Conservation (phyloP, 192 early-diverging fungal species). For the Backusella morwellensis region DNA sequence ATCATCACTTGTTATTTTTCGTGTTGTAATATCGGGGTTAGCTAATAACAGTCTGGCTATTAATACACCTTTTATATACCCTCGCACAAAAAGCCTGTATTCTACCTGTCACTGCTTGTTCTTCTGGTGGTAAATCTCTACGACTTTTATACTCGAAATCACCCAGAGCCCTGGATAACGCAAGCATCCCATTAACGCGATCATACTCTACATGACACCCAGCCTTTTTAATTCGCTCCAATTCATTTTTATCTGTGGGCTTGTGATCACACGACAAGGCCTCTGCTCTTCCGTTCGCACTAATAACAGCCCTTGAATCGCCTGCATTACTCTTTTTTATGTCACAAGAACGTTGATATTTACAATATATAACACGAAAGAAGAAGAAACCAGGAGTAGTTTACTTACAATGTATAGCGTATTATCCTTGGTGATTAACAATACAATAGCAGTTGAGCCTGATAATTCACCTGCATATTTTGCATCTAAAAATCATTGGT, state of each 20-base stretch:
- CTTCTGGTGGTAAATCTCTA: conserved; percentile 64
- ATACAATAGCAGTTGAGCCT: conserved; percentile 87
- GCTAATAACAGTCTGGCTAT: conserved; percentile 33
- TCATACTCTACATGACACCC: conserved; percentile 97
- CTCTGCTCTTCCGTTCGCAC: conserved; percentile 59
- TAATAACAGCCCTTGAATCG: conserved; percentile 89
- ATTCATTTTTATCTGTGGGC: conserved; percentile 81
- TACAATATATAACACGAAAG: background rate
- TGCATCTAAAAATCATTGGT: conserved; percentile 3
- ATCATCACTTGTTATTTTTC: conserved; percentile 57
- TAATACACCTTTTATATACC: background rate
- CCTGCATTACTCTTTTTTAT: conserved; percentile 76
- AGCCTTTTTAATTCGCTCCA: conserved; percentile 76
- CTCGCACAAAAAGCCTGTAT: too few relatives aligned
- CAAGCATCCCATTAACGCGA: conserved; percentile 92
- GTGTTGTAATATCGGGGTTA: conserved; percentile 75
- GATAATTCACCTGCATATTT: conserved; percentile 56
- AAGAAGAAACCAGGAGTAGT: background rate
- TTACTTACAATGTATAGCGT: conserved; percentile 14
- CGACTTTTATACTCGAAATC: conserved; percentile 98
- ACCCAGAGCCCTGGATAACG: conserved; percentile 92
- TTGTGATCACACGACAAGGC: conserved; percentile 91
- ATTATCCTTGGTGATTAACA: conserved; percentile 11
- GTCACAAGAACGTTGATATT: background rate
- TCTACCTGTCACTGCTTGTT: conserved; percentile 86